Evolutionary conservation across 495 filamentous ascomycete genomes (phyloP).

Genomic region (Parathielavia appendiculata): DNA sequence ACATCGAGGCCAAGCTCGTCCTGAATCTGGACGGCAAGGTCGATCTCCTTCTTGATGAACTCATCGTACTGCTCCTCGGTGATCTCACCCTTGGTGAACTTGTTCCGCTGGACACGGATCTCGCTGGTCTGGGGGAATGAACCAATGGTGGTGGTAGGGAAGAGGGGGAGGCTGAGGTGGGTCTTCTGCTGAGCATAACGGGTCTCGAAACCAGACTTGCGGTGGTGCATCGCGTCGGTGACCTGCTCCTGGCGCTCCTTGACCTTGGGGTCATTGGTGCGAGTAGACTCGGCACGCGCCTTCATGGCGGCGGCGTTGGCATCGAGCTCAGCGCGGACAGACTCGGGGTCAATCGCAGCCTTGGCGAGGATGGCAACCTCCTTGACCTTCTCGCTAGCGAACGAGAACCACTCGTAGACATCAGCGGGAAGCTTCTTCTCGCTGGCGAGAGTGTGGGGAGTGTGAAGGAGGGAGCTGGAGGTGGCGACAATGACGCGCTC

Average conservation of each 20-base stretch:
- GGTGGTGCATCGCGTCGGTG: conserved; percentile 78
- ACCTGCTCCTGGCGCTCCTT: conserved; percentile 90
- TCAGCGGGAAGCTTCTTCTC: conserved; percentile 95
- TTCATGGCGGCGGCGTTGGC: conserved; percentile 90
- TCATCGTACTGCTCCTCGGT: conserved; percentile 85
- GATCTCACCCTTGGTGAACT: conserved; percentile 98
- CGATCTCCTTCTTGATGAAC: conserved; percentile 98
- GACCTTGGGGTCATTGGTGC: conserved; percentile 93
- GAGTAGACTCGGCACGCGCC: conserved; percentile 79
- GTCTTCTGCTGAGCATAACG: conserved; percentile 82
- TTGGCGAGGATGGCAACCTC: conserved; percentile 94
- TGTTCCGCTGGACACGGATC: conserved; percentile 92
- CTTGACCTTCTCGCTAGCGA: conserved; percentile 87
- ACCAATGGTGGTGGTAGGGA: conserved; percentile 98
- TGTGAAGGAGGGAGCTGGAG: conserved; percentile 95
- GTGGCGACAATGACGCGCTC: conserved; percentile 94
- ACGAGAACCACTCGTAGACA: conserved; percentile 96
- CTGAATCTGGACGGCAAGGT: conserved; percentile 88
- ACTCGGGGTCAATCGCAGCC: conserved; percentile 83
- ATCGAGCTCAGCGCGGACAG: conserved; percentile 80
- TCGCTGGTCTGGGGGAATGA: conserved; percentile 99
- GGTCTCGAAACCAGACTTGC: conserved; percentile 76
- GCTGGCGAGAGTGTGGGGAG: conserved; percentile 91
- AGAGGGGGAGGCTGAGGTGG: conserved; percentile 83
- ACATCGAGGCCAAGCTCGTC: conserved; percentile 93